phyloP scores from a whole-genome alignment of 192 early-diverging fungal genomes.

The Backusella tarrabulga region DNA sequence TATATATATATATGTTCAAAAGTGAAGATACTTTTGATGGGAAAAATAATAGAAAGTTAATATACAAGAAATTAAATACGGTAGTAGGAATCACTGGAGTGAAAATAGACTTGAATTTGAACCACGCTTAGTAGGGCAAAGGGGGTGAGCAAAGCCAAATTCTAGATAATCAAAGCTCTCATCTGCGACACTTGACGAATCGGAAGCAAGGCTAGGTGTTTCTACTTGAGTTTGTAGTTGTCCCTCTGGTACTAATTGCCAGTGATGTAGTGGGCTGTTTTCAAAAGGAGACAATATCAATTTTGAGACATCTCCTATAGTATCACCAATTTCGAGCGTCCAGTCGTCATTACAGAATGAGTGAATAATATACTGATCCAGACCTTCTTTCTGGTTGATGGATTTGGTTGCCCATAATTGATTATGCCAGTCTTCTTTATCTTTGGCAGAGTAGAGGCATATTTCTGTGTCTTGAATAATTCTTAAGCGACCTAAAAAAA shows the following conservation, averaged over 20 bases:
- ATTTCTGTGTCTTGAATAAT: slow-evolving; percentile 41
- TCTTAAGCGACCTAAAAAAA: slow-evolving; percentile 29
- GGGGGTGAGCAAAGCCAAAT: background rate
- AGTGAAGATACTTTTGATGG: background rate
- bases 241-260: background rate
- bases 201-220: background rate
- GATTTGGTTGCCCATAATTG: slow-evolving; percentile 27
- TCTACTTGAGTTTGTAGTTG: background rate
- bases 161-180: background rate
- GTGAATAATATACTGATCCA: slow-evolving; percentile 22
- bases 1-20: background rate
- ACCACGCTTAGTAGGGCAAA: slow-evolving; percentile 13
- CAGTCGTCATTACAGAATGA: slow-evolving; percentile 33
- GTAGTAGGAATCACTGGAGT: background rate
- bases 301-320: slow-evolving; percentile 16
- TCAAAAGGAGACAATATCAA: slow-evolving; percentile 16
- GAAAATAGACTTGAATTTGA: slow-evolving; percentile 2
- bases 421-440: slow-evolving; percentile 16
- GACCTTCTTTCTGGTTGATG: background rate
- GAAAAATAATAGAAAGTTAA: background rate
- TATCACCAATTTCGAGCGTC: slow-evolving; percentile 30
- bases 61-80: background rate
- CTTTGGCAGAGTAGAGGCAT: slow-evolving; percentile 21
- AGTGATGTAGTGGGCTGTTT: background rate
- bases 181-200: background rate